Percentiles rank a stretch among this genome's conserved stretches.
These are phyloP conservation scores for Conticribra guillardii DNA, from an alignment of 108 stramenopile species.

Conservation along the genomic window DNA sequence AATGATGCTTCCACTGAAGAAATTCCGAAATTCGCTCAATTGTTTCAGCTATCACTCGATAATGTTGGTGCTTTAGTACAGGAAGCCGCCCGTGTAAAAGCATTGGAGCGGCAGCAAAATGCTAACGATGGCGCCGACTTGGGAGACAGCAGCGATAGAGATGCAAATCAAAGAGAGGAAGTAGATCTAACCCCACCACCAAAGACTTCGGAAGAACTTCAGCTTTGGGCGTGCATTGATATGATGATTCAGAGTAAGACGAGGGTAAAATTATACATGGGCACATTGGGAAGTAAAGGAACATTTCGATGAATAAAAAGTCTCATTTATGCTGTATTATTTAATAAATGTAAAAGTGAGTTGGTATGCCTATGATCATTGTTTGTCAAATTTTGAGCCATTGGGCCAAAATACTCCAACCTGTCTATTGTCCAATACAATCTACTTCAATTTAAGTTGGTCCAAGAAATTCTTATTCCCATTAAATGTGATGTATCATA, in stretches of 20 bases:
- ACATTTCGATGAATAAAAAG: constrained; percentile 42
- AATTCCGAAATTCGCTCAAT: constrained; percentile 42
- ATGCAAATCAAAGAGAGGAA: constrained; percentile 8
- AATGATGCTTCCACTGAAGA: neutral
- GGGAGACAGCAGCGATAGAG: too few relatives aligned
- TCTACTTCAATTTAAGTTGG: too few relatives aligned
- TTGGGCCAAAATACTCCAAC: too few relatives aligned
- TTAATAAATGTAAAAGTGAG: neutral
- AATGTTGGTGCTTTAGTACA: constrained; percentile 69
- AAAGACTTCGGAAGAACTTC: constrained; percentile 57
- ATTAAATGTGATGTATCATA: too few relatives aligned
- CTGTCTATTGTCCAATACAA: too few relatives aligned
- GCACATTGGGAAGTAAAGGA: constrained; percentile 63
- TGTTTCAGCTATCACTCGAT: constrained; percentile 48
- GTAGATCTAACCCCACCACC: neutral
- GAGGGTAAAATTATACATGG: constrained; percentile 71
- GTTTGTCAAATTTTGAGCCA: too few relatives aligned
- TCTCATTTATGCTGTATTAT: neutral
- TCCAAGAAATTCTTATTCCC: too few relatives aligned
- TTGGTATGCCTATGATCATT: too few relatives aligned
- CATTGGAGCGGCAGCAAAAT: constrained; percentile 14
- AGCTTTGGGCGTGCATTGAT: constrained; percentile 83
- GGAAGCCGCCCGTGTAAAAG: constrained; percentile 56
- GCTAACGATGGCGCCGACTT: constrained; percentile 1
- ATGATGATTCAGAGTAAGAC: constrained; percentile 90